Evolutionary conservation across 805 yeast species (phyloP), one percentile per base, ranked within the genome.

Genomic region (Candida verbasci): DNA sequence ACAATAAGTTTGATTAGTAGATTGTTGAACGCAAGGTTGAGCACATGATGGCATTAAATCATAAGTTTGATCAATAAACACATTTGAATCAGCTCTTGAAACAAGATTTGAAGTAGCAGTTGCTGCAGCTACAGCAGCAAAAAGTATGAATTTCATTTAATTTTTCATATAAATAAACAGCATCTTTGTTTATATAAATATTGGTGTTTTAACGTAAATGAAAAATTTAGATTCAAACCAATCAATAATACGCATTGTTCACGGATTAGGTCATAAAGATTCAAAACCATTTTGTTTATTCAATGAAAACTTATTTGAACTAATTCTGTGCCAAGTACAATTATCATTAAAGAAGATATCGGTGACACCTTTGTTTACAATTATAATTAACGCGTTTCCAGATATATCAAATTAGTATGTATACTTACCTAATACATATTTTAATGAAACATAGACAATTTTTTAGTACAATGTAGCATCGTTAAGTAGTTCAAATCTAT

Each of bases 1-100:
- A 45, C 76, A 70, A 16, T 74, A 73, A 5, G 76, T 70, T 37
- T 63, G 67, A 26, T 54, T 50, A 9, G 65, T 58, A 21, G 52
- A 48, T 15, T 20, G 17, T 40, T n/a, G 46, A 17, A 48, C 43
- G 51, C 76, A 70, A 3, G 52, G 43, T 37, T 52, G 42, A 25
- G 76, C 77, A 51, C 76, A 71, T 1, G 48, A 34, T 20, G 77
- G 76, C 17, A 70, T 49, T 5, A 43, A 37, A 21, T 44, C 47
- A 70, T 22, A 28, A 14, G 30, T 35, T 20, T 23, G 16, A 15
- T 35, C 38, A 10, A 27, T 14, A 35, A 35, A 71, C 0, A 75
- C 76, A 41, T 70, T 70, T 17, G 20, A 3, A 16, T 4, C 7
- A 5, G 20, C 20, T 14, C 28, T 25, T 25, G 17, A 12, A 25